Base-by-base conservation (phyloP, 805 yeast species). In the Yarrowia sp. region DNA sequence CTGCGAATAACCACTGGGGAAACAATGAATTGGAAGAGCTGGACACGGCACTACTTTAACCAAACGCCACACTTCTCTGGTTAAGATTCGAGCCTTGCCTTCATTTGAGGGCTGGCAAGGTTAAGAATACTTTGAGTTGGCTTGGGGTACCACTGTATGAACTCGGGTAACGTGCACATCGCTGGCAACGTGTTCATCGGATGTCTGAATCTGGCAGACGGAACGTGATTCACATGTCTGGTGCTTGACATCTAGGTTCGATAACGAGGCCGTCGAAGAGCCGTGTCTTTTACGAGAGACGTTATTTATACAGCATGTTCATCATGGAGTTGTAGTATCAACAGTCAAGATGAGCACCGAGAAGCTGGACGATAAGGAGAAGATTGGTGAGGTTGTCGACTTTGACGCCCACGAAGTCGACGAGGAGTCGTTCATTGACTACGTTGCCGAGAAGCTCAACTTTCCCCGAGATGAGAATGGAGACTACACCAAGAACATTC, bases 391-490 rank as follows among this genome's bases (percentile, higher is more conserved):
- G 44, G 44, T 40, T n/a, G 17, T 40, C 17, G 44, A 40, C 44
- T 40, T 40, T 15, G 17, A 15, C 19, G 17, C 44, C 4, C 10
- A 15, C n/a, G 44, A 40, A n/a, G 10, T 40, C 44, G 15, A 40
- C 44, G 44, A 40, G 44, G 44, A 40, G 30, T 43, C 47, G 19
- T 43, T 43, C 30, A 19, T 43, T 10, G 47, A 43, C 30, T 43
- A 43, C 47, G 47, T 43, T 12, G 47, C 47, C 24, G 47, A 43
- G 47, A 43, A 43, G 30, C 47, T 43, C 47, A 43, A 43, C 47
- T 43, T 19, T 10, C 47, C 47, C 30, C 12, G 9, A 43, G 47
- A 17, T 13, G 47, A 43, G n/a, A 17, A 43, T 19, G 47, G 47
- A 9, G 8, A 17, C 15, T 43, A 43, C 47, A 19, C 47, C 47